phyloP scores from a whole-genome alignment of 1,139 yeast genomes.

The Yamadazyma spencermartinsiae region DNA sequence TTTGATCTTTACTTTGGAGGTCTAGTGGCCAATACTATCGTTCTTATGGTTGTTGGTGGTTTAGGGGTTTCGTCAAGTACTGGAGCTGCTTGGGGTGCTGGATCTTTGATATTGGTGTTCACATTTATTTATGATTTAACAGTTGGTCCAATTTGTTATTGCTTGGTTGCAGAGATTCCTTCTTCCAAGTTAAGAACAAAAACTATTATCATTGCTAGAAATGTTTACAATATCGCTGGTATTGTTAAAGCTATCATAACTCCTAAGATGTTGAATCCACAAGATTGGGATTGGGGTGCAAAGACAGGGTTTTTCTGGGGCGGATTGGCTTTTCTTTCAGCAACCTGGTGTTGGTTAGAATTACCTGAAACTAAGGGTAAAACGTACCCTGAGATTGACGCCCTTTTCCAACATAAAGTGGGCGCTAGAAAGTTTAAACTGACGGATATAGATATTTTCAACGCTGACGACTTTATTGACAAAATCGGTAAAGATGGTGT shows the following conservation, averaged over 20 bases:
- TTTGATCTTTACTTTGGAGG: constrained; percentile 49
- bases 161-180: constrained; percentile 59
- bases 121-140: constrained; percentile 53
- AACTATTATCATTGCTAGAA: constrained; percentile 57
- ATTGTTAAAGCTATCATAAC: constrained; percentile 46
- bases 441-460: constrained; percentile 27
- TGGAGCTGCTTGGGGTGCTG: constrained; percentile 46
- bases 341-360: constrained; percentile 51
- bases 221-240: constrained; percentile 44
- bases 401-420: constrained; percentile 43
- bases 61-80: constrained; percentile 22
- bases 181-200: constrained; percentile 56
- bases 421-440: constrained; percentile 43
- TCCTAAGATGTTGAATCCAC: constrained; percentile 62
- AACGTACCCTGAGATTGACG: constrained; percentile 61
- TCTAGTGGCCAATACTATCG: constrained; percentile 30
- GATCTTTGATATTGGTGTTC: constrained; percentile 48
- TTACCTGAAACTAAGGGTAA: constrained; percentile 61
- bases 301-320: constrained; percentile 62
- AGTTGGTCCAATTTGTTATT: constrained; percentile 60
- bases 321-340: constrained; percentile 40
- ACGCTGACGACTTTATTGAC: constrained; percentile 22
- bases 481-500: constrained; percentile 37
- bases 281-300: constrained; percentile 58
- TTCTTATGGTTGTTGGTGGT: constrained; percentile 48